Evolutionary conservation across 805 yeast genomes (phyloP), one percentile per base, ranked within the genome.

Genomic region (Grigorovia yakushimaensis): DNA sequence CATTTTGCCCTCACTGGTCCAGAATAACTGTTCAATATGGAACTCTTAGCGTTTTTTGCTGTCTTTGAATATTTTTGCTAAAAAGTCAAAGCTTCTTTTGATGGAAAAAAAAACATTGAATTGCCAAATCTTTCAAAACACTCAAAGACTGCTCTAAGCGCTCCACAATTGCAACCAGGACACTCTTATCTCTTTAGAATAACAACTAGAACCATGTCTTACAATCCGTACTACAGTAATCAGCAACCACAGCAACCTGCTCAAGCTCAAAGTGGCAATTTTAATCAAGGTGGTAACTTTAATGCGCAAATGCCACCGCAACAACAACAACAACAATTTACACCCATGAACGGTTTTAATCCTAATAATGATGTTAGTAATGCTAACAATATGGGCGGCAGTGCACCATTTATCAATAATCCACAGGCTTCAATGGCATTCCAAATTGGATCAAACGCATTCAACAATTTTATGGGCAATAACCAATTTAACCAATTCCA

Each of bases 401-500:
- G 51, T 36, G 59, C 60, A 43, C 55, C 86, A 53, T 75, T 88
- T 63, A 78, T 75, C 53, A 95, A 87, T 60, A 89, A 95, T 33
- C 76, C 37, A 33, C 37, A 86, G 15, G 79, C 95, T 0, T 78
- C 84, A 47, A 75, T 88, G 73, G 96, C 96, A 1, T 76, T 89
- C 22, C 95, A 88, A 58, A 78, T 89, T 52, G 95, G 96, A 35
- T 84, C 86, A 58, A 77, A 78, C 46, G 96, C 97, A 1, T 76
- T 93, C 44, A 55, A 59, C 4, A 63, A 61, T 46, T 61, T 66
- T 42, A 58, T 66, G 18, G 67, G 67, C 8, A 64, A 85, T 54
- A 82, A 81, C 51, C 87, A 84, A 65, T 73, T 82, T 54, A 76
- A 55, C 27, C 70, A 72, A 51, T 60, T 79, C 47, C 74, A 75